Percentiles rank a stretch among this genome's conserved stretches.
These are phyloP conservation scores for Taiozyma sp. DNA, from an alignment of 1,139 yeast genomes.

Conservation along the genomic window DNA sequence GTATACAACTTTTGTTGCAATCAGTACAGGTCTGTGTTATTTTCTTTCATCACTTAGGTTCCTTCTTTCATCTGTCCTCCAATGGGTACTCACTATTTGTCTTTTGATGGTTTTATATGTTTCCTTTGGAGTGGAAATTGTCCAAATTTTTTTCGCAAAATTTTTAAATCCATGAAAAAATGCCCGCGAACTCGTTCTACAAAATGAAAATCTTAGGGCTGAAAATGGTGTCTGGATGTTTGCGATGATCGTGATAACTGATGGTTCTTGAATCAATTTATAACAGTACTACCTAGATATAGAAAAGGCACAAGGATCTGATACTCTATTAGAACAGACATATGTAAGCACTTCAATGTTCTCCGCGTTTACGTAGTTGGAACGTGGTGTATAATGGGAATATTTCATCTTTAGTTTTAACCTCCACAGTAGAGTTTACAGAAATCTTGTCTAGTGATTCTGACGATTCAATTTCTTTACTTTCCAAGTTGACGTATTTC, in stretches of 20 bases:
- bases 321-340: neutral
- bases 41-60: slow-evolving; percentile 36
- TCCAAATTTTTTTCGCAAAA: neutral
- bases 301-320: too few relatives aligned
- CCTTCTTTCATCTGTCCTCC: neutral
- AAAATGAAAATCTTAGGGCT: slow-evolving; percentile 10
- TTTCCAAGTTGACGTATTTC: slow-evolving; percentile 27
- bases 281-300: too few relatives aligned
- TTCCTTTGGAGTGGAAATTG: neutral
- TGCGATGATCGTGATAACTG: too few relatives aligned
- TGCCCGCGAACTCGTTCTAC: neutral
- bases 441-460: slow-evolving; percentile 24
- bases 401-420: slow-evolving; percentile 36
- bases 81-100: neutral
- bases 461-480: slow-evolving; percentile 15
- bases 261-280: too few relatives aligned
- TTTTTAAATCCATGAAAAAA: neutral
- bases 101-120: neutral
- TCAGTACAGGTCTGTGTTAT: slow-evolving; percentile 65
- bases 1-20: slow-evolving; percentile 14
- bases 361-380: slow-evolving; percentile 77
- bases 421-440: slow-evolving; percentile 23
- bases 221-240: slow-evolving; percentile 19
- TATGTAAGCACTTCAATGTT: slow-evolving; percentile 35
- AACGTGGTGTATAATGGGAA: slow-evolving; percentile 62